phyloP scores from a whole-genome alignment of 805 yeast genomes.

The Priceomyces medius region DNA sequence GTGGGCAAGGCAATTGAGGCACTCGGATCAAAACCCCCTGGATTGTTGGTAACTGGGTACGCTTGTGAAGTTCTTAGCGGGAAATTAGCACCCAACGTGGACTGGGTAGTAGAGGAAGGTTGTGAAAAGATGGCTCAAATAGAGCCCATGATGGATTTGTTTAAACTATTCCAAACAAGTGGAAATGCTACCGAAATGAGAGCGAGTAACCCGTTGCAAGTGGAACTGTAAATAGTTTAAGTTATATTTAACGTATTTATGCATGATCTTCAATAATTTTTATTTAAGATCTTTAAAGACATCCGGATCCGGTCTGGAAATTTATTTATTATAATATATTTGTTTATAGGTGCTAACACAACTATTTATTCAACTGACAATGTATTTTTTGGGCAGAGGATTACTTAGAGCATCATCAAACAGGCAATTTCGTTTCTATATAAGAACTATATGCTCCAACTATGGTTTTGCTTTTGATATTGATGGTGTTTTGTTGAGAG shows the following conservation, averaged over 20 bases:
- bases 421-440: neutral
- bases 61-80: conserved; percentile 60
- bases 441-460: conserved; percentile 7
- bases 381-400: neutral
- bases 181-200: neutral
- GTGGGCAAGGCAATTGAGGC: conserved; percentile 72
- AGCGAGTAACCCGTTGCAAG: neutral
- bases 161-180: neutral
- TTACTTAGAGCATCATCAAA: neutral
- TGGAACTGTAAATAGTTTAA: neutral
- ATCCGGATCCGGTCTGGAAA: no score
- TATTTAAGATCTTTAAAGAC: no score
- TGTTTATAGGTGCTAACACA: no score
- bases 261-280: no score
- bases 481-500: conserved; percentile 85
- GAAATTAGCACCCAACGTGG: conserved; percentile 17
- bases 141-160: neutral
- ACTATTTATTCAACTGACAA: no score
- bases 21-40: conserved; percentile 90
- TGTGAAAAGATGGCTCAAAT: conserved; percentile 10
- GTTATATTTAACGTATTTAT: no score
- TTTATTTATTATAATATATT: no score
- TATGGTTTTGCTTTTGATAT: conserved; percentile 50
- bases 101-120: conserved; percentile 53
- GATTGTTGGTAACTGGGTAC: conserved; percentile 76